Percentiles rank a stretch among this genome's conserved stretches.
These are phyloP conservation scores for Gossypium davidsonii DNA, from an alignment of 441 rosid species.

Conservation along the genomic window DNA sequence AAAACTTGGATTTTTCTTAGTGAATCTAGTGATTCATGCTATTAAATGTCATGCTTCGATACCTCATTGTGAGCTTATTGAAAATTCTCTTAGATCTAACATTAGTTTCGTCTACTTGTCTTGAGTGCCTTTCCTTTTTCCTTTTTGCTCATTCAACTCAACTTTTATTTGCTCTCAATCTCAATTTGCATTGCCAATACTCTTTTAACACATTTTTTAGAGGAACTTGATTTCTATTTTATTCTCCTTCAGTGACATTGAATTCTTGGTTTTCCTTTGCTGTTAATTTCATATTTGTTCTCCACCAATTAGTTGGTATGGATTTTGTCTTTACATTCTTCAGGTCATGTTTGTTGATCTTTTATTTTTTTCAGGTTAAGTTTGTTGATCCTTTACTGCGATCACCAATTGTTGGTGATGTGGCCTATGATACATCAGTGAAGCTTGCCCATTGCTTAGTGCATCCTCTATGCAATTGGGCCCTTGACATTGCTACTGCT, in stretches of 20 bases:
- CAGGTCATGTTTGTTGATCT: not conserved
- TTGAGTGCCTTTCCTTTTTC: not conserved
- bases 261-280: not conserved
- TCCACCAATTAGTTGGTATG: not conserved
- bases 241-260: not conserved
- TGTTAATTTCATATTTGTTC: not conserved
- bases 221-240: not conserved
- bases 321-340: constrained; percentile 3
- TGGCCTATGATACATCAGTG: constrained; percentile 79
- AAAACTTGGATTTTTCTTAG: not conserved
- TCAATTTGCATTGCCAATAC: not conserved
- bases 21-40: not conserved
- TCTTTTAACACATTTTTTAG: not conserved
- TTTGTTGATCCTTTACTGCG: constrained; percentile 85
- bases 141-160: not conserved
- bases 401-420: constrained; percentile 74
- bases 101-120: not conserved
- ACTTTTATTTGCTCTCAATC: not conserved
- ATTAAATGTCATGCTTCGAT: not conserved
- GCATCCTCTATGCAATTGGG: constrained; percentile 90
- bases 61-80: not conserved
- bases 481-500: constrained; percentile 92
- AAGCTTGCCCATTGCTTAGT: constrained; percentile 82
- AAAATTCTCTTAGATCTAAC: constrained; percentile 1
- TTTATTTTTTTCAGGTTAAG: constrained; percentile 50